A percentile compares a stretch with the other conserved stretches of the same genome.
Conservation (phyloP, 73 alveolate species). For the Paramecium primaurelia region DNA sequence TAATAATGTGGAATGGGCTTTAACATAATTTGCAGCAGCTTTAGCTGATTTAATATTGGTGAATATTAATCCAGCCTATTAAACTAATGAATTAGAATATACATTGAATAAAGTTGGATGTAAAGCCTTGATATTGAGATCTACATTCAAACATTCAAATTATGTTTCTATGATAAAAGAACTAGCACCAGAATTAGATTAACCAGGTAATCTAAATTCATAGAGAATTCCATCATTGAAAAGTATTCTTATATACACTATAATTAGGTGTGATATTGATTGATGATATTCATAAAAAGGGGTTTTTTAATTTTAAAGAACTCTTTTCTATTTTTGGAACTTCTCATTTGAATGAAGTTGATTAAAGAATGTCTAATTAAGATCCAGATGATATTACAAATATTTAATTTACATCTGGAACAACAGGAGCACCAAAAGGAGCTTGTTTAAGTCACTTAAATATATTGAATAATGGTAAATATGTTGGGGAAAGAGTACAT, state of each 20-base stretch:
- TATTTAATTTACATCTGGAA: slow-evolving; percentile 85
- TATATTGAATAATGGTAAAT: slow-evolving; percentile 72
- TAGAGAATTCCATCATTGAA: slow-evolving; percentile 58
- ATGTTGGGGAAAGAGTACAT: slow-evolving; percentile 65
- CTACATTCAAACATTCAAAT: slow-evolving; percentile 66
- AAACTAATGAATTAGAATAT: slow-evolving; percentile 69
- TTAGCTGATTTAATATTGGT: slow-evolving; percentile 83
- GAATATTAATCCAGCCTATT: slow-evolving; percentile 83
- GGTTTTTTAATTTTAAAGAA: slow-evolving; percentile 71
- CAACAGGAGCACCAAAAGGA: slow-evolving; percentile 86
- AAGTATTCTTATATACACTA: not conserved
- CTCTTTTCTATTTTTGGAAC: slow-evolving; percentile 39
- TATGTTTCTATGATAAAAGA: slow-evolving; percentile 69
- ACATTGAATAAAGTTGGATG: slow-evolving; percentile 59
- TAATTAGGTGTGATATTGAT: slow-evolving; percentile 21
- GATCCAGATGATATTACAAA: slow-evolving; percentile 77
- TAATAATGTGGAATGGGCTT: slow-evolving; percentile 79
- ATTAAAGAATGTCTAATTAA: slow-evolving; percentile 36
- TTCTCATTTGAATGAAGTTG: slow-evolving; percentile 49
- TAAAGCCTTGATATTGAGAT: slow-evolving; percentile 73
- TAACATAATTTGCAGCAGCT: slow-evolving; percentile 75
- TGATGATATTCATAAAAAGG: slow-evolving; percentile 65
- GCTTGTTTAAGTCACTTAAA: slow-evolving; percentile 75
- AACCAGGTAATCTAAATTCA: slow-evolving; percentile 46
- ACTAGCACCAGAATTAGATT: slow-evolving; percentile 68